phyloP scores from a whole-genome alignment of 1,284 basidiomycete species.

The Apiotrichum sp. region DNA sequence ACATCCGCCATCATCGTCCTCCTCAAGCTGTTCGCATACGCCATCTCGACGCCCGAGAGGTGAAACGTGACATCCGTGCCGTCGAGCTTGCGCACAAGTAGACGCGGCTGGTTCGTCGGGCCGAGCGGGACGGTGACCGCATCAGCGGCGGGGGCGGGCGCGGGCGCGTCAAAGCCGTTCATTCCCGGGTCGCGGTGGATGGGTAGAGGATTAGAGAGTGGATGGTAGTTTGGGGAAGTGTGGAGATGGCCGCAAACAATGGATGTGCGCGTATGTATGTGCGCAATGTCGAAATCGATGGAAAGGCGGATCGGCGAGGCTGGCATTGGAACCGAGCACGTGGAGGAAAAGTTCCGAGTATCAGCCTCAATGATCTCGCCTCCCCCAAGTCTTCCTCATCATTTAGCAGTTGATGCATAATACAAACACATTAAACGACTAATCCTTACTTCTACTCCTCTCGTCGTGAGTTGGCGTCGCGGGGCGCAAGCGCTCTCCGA shows the following conservation, averaged over 20 bases:
- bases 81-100: constrained; percentile 53
- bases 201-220: background rate
- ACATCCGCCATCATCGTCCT: constrained; percentile 92
- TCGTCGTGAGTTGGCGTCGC: constrained; percentile 6
- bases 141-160: background rate
- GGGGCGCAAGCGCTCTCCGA: constrained; percentile 5
- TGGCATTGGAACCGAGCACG: background rate
- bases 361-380: no score
- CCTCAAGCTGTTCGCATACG: constrained; percentile 84
- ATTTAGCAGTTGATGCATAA: background rate
- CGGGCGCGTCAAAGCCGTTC: constrained; percentile 5
- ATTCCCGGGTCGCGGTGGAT: background rate
- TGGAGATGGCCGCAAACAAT: no score
- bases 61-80: constrained; percentile 77
- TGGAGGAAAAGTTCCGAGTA: background rate
- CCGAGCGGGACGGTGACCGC: constrained; percentile 25
- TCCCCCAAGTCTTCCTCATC: background rate
- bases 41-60: constrained; percentile 85
- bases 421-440: background rate
- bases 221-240: no score
- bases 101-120: constrained; percentile 36
- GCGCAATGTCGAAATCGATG: no score
- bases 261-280: no score
- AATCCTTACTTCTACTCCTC: background rate
- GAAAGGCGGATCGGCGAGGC: no score